phyloP scores from a whole-genome alignment of 129 eudicot species.

The Erigeron canadensis region DNA sequence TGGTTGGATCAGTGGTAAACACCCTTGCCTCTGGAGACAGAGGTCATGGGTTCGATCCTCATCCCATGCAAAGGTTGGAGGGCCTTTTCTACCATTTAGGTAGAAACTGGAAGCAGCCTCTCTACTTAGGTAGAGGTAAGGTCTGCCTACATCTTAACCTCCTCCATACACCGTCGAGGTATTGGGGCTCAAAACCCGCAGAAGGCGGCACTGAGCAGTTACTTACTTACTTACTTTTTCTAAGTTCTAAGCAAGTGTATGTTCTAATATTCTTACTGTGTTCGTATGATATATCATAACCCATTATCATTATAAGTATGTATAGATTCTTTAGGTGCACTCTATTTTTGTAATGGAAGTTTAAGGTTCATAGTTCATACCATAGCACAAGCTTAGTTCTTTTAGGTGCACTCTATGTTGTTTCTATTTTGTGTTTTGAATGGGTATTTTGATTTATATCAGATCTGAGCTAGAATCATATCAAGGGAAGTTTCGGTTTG shows the following conservation, averaged over 20 bases:
- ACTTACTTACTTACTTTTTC: no score
- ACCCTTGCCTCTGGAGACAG: no score
- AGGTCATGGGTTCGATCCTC: no score
- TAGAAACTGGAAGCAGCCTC: no score
- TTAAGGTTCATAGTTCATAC: background rate
- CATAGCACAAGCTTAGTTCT: background rate
- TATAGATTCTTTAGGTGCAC: background rate
- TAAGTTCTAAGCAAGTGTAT: background rate
- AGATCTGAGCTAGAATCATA: slow-evolving; percentile 55
- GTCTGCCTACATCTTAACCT: no score
- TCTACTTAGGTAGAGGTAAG: no score
- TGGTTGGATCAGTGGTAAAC: no score
- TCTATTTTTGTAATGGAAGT: background rate
- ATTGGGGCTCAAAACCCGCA: no score
- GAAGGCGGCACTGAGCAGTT: no score
- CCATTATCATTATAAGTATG: background rate
- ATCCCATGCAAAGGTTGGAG: no score
- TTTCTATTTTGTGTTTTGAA: background rate
- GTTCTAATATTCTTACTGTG: background rate
- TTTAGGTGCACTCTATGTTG: background rate
- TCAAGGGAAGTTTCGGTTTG: slow-evolving; percentile 13
- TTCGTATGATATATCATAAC: background rate
- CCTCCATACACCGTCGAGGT: no score
- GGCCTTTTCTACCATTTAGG: no score
- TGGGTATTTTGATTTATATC: slow-evolving; percentile 9